phyloP scores from a whole-genome alignment of 1,139 yeast genomes.

The Candida sp. region DNA sequence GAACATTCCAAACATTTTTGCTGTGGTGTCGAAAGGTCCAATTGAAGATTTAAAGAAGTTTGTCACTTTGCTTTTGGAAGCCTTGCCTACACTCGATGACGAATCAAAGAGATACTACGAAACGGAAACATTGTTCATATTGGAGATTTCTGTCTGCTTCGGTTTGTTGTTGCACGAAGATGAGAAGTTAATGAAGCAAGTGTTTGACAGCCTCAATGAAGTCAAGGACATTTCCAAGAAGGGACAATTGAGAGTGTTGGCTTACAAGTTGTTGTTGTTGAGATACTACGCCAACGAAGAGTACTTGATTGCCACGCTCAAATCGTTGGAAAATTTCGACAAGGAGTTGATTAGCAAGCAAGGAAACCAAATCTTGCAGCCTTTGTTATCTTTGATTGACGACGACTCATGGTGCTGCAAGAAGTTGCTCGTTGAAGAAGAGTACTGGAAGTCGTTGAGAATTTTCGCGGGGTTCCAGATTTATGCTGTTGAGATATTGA shows the following conservation, averaged over 20 bases:
- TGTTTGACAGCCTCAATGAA: constrained; percentile 23
- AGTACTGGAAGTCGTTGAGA: constrained; percentile 69
- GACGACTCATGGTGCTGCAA: constrained; percentile 52
- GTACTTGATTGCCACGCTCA: constrained; percentile 25
- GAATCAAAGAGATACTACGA: constrained; percentile 52
- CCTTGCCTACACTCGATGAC: constrained; percentile 37
- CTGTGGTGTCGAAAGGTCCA: constrained; percentile 40
- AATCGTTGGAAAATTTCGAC: constrained; percentile 30
- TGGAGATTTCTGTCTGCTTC: constrained; percentile 59
- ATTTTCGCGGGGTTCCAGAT: constrained; percentile 58
- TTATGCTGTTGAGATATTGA: constrained; percentile 52
- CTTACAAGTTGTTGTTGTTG: constrained; percentile 47
- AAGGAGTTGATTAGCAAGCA: constrained; percentile 45
- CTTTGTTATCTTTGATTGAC: constrained; percentile 55
- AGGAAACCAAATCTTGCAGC: constrained; percentile 56
- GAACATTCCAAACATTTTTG: constrained; percentile 55
- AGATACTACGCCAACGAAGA: constrained; percentile 30
- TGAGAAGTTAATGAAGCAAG: constrained; percentile 27
- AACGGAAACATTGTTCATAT: constrained; percentile 56
- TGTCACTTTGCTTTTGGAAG: constrained; percentile 25
- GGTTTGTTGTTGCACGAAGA: constrained; percentile 46
- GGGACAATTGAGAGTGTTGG: constrained; percentile 32
- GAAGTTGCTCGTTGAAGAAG: constrained; percentile 45
- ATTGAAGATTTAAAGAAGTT: constrained; percentile 24
- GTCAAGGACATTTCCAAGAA: constrained; percentile 30